Evolutionary conservation across 345 rosid species (phyloP).

Genomic region (Pistacia atlantica): DNA sequence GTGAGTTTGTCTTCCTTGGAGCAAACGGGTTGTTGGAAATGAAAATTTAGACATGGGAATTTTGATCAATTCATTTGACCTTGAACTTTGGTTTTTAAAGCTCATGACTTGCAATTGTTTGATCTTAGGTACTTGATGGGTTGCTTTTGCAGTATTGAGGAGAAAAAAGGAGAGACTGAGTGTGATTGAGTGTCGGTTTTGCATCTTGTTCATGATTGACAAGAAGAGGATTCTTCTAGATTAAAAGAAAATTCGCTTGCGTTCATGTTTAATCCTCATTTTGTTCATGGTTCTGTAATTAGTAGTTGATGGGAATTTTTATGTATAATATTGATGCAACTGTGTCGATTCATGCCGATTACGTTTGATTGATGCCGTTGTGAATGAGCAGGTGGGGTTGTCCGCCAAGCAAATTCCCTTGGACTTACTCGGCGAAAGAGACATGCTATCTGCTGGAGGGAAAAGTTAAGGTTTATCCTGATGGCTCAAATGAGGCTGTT

Average conservation of each 20-base stretch:
- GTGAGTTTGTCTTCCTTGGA: not conserved
- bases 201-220: not conserved
- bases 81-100: no score
- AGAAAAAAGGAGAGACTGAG: not conserved
- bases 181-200: not conserved
- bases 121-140: not conserved
- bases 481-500: slow-evolving; percentile 63
- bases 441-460: slow-evolving; percentile 77
- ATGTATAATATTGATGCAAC: not conserved
- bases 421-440: slow-evolving; percentile 78
- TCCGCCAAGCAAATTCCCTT: slow-evolving; percentile 91
- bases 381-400: slow-evolving; percentile 79
- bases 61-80: not conserved
- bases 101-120: not conserved
- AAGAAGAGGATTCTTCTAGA: no score
- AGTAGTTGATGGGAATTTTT: not conserved
- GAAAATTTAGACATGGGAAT: not conserved
- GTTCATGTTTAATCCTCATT: not conserved
- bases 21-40: not conserved
- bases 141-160: not conserved
- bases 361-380: not conserved
- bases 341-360: not conserved
- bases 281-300: not conserved
- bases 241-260: not conserved
- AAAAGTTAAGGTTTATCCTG: slow-evolving; percentile 77